Base-by-base conservation (phyloP, 805 yeast species). In the Zygoascus bituminiphila region DNA sequence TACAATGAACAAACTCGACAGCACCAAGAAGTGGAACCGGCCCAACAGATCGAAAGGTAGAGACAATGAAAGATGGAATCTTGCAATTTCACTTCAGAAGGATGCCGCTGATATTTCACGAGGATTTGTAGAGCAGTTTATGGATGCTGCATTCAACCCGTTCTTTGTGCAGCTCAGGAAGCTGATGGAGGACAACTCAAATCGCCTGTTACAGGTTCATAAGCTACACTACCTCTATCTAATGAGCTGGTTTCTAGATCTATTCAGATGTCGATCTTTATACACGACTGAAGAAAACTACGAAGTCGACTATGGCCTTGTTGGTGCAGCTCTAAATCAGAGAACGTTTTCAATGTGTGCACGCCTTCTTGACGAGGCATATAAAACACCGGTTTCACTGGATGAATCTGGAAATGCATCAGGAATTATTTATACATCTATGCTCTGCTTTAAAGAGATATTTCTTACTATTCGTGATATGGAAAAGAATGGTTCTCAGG, bases 61-160 rank as follows among this genome's bases (percentile, higher is more conserved):
- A 6, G 31, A 14, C 22, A 39, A 35, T 20, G 50, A 33, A 19
- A 42, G 46, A n/a, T 64, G 65, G 59, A 52, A 59, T 24, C 39
- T 51, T 10, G 26, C 48, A n/a, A 50, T 64, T 38, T 23, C 51
- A 29, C 37, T 59, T 33, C 26, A 60, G 54, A 46, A 55, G 49
- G 47, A 57, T 51, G 40, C 67, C 59, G 2, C 66, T 7, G 53
- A 56, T 0, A 49, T 60, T 0, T 61, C 82, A 24, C 62, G 65
- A 5, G 50, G 54, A 2, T 82, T 84, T 58, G 74, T 78, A 17
- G 61, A 72, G 14, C 77, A 78, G 49, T 83, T 88, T 54, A 65
- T 79, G 4, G 88, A 86, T 49, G 82, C 87, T 26, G 79, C 88
- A 14, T 87, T 85, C 64, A 85, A 86, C 57, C 78, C 79, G 15